Evolutionary conservation across 2,329 filamentous ascomycete species (phyloP).

Genomic region (Aureobasidium pullulans): DNA sequence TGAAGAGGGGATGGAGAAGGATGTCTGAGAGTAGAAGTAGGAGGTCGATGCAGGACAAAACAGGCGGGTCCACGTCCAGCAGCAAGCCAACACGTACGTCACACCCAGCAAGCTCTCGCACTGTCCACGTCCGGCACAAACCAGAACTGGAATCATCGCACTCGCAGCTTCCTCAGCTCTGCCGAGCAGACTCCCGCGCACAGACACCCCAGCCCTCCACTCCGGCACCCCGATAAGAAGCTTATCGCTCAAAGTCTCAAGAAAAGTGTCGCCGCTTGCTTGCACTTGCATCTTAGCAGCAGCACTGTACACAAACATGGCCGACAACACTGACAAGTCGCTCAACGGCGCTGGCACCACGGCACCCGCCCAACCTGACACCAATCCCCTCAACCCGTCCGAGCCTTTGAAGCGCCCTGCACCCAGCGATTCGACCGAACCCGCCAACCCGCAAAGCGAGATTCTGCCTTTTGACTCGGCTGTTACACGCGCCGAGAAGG

Average conservation of each 20-base stretch:
- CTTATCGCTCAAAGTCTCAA: background rate
- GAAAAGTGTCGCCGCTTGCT: conserved; percentile 7
- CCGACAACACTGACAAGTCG: conserved; percentile 1
- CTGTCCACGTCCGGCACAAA: too few species aligned
- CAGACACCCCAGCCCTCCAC: background rate
- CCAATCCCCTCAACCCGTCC: conserved; percentile 22
- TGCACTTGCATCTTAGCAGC: background rate
- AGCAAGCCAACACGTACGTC: conserved; percentile 1
- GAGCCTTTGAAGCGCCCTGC: conserved; percentile 19
- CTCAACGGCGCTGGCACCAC: conserved; percentile 2
- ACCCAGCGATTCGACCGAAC: conserved; percentile 19
- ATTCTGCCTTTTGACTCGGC: conserved; percentile 30
- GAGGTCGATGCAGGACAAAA: background rate
- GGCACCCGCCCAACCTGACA: background rate
- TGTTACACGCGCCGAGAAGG: conserved; percentile 34
- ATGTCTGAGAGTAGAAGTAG: background rate
- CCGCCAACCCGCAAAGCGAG: conserved; percentile 28
- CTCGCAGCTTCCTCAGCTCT: background rate
- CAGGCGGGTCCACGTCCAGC: background rate
- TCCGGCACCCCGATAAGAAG: background rate
- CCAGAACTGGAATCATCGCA: background rate
- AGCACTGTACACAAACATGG: background rate
- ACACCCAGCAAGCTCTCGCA: too few species aligned
- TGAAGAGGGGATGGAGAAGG: background rate
- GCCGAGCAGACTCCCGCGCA: background rate